Conservation (phyloP, 2,329 filamentous ascomycete species). For the Ustilaginoidea virens region DNA sequence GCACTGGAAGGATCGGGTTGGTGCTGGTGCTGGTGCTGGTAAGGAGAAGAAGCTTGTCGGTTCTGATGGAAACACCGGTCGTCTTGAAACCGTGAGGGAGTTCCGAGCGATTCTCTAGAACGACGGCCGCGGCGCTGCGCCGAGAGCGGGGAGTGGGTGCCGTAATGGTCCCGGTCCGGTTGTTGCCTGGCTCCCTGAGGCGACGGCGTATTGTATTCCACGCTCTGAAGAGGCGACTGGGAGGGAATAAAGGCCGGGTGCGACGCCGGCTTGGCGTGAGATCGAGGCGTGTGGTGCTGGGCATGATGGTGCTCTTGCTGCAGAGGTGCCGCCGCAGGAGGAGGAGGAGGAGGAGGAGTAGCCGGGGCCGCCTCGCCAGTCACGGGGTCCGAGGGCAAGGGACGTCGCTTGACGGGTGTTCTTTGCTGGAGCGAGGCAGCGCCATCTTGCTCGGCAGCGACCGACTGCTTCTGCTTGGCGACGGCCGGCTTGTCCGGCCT, state of each 20-base stretch:
- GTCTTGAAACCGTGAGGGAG: constrained; percentile 18
- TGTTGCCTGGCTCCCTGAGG: constrained; percentile 9
- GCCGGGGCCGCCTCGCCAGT: constrained; percentile 27
- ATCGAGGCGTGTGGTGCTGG: constrained; percentile 31
- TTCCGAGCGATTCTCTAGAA: constrained; percentile 21
- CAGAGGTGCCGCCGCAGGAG: constrained; percentile 9
- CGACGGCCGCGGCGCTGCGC: constrained; percentile 16
- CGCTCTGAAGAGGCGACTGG: constrained; percentile 36
- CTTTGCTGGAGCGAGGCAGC: constrained; percentile 28
- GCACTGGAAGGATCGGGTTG: constrained; percentile 21
- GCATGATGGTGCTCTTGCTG: constrained; percentile 25
- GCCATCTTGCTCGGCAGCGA: constrained; percentile 20
- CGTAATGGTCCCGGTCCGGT: constrained; percentile 17
- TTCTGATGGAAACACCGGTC: constrained; percentile 21
- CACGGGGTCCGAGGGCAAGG: constrained; percentile 66
- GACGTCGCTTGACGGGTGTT: constrained; percentile 63
- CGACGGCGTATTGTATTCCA: constrained; percentile 33
- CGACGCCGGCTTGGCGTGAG: constrained; percentile 24
- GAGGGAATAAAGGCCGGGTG: constrained; percentile 27
- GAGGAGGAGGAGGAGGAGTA: constrained; percentile 11
- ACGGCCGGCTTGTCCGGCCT: constrained; percentile 56
- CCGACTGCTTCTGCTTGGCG: constrained; percentile 34
- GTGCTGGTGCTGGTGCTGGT: no score
- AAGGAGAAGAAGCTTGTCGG: constrained; percentile 11
- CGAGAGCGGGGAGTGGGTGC: constrained; percentile 18